phyloP scores from a whole-genome alignment of 768 basidiomycete species.

The Trametes coccinea region DNA sequence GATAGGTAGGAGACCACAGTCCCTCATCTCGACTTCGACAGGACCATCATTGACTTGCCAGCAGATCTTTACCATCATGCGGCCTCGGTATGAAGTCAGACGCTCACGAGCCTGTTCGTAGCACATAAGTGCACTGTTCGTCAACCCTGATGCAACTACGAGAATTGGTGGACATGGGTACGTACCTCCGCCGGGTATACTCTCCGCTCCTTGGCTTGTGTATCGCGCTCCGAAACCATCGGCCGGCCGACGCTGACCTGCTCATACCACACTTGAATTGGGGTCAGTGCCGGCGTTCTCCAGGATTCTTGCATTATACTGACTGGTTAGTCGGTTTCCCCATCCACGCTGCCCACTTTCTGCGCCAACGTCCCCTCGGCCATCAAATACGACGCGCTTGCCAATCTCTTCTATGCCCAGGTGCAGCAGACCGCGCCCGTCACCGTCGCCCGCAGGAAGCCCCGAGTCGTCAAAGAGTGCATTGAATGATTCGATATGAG shows the following conservation, averaged over 20 bases:
- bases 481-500: slow-evolving; percentile 96
- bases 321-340: slow-evolving; percentile 87
- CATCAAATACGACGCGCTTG: slow-evolving; percentile 92
- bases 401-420: slow-evolving; percentile 83
- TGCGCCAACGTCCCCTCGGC: slow-evolving; percentile 51
- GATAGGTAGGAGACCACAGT: slow-evolving; percentile 92
- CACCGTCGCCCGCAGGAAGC: slow-evolving; percentile 68
- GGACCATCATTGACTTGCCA: slow-evolving; percentile 74
- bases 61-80: slow-evolving; percentile 82
- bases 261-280: slow-evolving; percentile 83
- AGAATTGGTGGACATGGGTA: background rate
- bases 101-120: slow-evolving; percentile 82
- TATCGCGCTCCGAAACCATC: slow-evolving; percentile 83
- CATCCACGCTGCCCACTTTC: slow-evolving; percentile 57
- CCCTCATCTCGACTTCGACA: slow-evolving; percentile 67
- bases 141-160: background rate
- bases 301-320: slow-evolving; percentile 33
- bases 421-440: slow-evolving; percentile 78
- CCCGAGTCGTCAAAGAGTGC: slow-evolving; percentile 92
- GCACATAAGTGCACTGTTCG: background rate
- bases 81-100: slow-evolving; percentile 86
- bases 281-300: background rate
- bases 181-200: slow-evolving; percentile 88
- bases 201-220: slow-evolving; percentile 67
- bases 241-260: slow-evolving; percentile 81